Conservation (phyloP, 2,329 filamentous ascomycete species). For the Fusarium hainanense region DNA sequence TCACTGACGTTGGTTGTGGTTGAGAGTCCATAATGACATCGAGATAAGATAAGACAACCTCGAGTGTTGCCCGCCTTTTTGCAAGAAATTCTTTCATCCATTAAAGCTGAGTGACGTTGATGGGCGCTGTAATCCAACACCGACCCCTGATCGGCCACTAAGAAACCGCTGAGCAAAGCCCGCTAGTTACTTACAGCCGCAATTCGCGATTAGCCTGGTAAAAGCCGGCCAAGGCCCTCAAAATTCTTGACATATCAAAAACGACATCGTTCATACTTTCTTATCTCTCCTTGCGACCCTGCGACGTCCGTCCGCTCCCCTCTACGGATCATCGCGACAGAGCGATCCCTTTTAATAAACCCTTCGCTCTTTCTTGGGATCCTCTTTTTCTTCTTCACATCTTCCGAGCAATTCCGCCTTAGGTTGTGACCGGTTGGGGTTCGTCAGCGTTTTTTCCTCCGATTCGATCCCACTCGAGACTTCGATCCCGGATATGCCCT, state of each 20-base stretch:
- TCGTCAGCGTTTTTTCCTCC: slow-evolving; percentile 8
- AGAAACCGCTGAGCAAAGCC: slow-evolving; percentile 24
- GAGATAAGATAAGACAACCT: slow-evolving; percentile 14
- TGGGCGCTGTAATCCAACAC: slow-evolving; percentile 8
- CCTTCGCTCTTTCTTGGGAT: slow-evolving; percentile 20
- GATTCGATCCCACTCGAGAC: slow-evolving; percentile 4
- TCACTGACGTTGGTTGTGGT: background rate
- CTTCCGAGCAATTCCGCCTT: slow-evolving; percentile 22
- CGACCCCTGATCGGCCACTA: slow-evolving; percentile 25
- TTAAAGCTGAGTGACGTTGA: slow-evolving; percentile 3
- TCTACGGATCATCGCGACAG: slow-evolving; percentile 7
- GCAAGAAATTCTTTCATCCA: slow-evolving; percentile 28
- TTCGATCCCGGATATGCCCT: slow-evolving; percentile 41
- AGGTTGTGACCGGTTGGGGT: slow-evolving; percentile 26
- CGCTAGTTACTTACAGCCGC: slow-evolving; percentile 29
- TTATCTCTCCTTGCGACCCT: slow-evolving; percentile 32
- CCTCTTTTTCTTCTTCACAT: slow-evolving; percentile 10
- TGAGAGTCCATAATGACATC: background rate
- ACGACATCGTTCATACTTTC: slow-evolving; percentile 28
- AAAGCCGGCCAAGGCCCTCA: slow-evolving; percentile 23
- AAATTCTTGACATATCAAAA: slow-evolving; percentile 40
- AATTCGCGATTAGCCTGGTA: slow-evolving; percentile 29
- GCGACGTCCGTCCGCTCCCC: slow-evolving; percentile 22
- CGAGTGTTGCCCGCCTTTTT: background rate
- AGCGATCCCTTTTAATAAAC: slow-evolving; percentile 16